A percentile compares a stretch with the other conserved stretches of the same genome.
Conservation (phyloP, 2,329 filamentous ascomycete species). For the Dactylellina haptotyla region DNA sequence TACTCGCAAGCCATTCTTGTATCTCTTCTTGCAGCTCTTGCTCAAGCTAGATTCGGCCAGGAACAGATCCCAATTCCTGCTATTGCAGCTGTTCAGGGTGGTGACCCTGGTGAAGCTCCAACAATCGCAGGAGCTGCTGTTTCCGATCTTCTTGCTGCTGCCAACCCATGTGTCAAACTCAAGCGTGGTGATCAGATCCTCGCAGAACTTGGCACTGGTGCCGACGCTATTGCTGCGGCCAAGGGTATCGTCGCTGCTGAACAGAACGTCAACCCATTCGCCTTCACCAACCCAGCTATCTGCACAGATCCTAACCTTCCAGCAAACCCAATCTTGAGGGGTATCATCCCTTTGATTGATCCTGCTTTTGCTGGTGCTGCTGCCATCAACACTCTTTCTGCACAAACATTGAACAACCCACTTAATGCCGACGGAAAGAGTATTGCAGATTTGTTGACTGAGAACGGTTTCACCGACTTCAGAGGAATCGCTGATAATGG, state of each 20-base stretch:
- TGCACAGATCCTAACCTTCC: slow-evolving; percentile 73
- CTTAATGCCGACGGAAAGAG: slow-evolving; percentile 72
- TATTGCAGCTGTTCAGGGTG: slow-evolving; percentile 68
- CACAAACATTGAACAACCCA: slow-evolving; percentile 66
- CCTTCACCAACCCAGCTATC: slow-evolving; percentile 69
- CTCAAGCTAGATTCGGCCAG: slow-evolving; percentile 71
- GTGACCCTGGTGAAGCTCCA: slow-evolving; percentile 70
- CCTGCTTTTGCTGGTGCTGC: slow-evolving; percentile 70
- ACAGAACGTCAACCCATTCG: slow-evolving; percentile 77
- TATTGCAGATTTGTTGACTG: slow-evolving; percentile 72
- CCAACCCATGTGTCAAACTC: slow-evolving; percentile 75
- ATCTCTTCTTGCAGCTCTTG: slow-evolving; percentile 63
- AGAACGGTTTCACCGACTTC: slow-evolving; percentile 73
- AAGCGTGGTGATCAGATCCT: slow-evolving; percentile 73
- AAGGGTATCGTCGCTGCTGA: slow-evolving; percentile 73
- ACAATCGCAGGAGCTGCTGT: slow-evolving; percentile 73
- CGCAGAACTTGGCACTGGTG: slow-evolving; percentile 69
- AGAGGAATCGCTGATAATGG: slow-evolving; percentile 58
- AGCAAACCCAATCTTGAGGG: slow-evolving; percentile 70
- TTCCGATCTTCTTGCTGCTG: slow-evolving; percentile 71
- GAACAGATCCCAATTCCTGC: slow-evolving; percentile 70
- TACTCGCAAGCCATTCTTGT: slow-evolving; percentile 62
- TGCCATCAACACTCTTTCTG: slow-evolving; percentile 71
- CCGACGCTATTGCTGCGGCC: slow-evolving; percentile 71
- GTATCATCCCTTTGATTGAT: slow-evolving; percentile 75